Percentiles rank a stretch among this genome's conserved stretches.
Conservation (phyloP, 805 yeast species). For the Lipomyces yamadae region DNA sequence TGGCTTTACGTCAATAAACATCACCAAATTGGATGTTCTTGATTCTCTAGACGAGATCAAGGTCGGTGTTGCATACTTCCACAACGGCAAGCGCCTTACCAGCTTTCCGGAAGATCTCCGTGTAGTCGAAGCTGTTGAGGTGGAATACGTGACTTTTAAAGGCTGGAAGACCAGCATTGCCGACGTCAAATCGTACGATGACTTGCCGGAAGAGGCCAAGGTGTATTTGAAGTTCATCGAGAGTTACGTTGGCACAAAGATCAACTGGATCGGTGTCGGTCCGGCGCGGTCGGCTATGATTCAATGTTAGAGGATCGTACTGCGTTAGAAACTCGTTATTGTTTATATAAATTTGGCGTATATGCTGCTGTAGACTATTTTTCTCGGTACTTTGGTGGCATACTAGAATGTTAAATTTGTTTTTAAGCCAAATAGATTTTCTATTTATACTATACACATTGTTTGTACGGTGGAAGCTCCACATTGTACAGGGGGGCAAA, state of each 20-base stretch:
- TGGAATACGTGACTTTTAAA: slow-evolving; percentile 85
- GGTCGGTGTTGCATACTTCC: slow-evolving; percentile 82
- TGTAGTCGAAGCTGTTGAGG: slow-evolving; percentile 85
- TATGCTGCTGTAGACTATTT: background rate
- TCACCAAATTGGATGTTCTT: slow-evolving; percentile 93
- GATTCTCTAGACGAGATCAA: slow-evolving; percentile 87
- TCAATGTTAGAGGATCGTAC: slow-evolving; percentile 2
- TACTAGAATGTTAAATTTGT: background rate
- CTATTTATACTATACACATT: background rate
- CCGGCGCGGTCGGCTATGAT: slow-evolving; percentile 59
- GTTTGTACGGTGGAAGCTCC: background rate
- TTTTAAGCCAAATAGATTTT: background rate
- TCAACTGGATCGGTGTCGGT: slow-evolving; percentile 98
- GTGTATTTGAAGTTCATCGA: slow-evolving; percentile 84
- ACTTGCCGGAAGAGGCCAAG: slow-evolving; percentile 86
- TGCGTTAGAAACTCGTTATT: background rate
- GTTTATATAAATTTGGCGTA: background rate
- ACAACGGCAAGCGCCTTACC: slow-evolving; percentile 73
- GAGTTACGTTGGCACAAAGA: slow-evolving; percentile 78
- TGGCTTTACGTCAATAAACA: slow-evolving; percentile 91
- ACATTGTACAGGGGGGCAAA: background rate
- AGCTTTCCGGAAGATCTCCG: slow-evolving; percentile 93
- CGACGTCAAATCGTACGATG: slow-evolving; percentile 66
- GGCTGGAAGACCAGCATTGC: slow-evolving; percentile 94
- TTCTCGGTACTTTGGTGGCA: background rate